These are phyloP conservation scores for Chlamydomonas sphaeroides DNA, from an alignment of 139 green algal genomes.

Conservation along the genomic window DNA sequence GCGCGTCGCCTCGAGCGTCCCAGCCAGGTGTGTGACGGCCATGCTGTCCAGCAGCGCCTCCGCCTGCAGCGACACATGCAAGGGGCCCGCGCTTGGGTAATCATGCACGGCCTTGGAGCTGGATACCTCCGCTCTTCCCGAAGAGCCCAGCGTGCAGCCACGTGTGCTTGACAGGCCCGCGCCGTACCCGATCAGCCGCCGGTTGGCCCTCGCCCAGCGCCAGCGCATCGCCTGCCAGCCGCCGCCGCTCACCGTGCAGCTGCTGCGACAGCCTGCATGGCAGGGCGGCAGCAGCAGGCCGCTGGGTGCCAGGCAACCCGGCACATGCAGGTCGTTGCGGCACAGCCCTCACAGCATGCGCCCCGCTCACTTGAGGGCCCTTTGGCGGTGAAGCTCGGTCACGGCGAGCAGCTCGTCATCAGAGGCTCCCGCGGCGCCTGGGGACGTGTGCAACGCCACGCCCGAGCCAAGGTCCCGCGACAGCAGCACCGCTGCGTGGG, in stretches of 20 bases:
- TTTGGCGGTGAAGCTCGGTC: slow-evolving; percentile 22
- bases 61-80: not conserved
- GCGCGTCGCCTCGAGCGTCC: not conserved
- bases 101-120: too few relatives aligned
- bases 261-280: slow-evolving; percentile 16
- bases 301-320: too few relatives aligned
- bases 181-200: too few relatives aligned
- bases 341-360: too few relatives aligned
- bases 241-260: slow-evolving; percentile 5
- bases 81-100: too few relatives aligned
- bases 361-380: not conserved
- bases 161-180: too few relatives aligned
- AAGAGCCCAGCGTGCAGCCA: too few relatives aligned
- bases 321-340: too few relatives aligned
- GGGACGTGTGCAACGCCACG: not conserved
- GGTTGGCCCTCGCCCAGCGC: too few relatives aligned
- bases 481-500: not conserved
- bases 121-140: too few relatives aligned
- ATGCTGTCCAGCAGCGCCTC: slow-evolving; percentile 31
- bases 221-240: slow-evolving; percentile 1
- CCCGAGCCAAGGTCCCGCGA: not conserved
- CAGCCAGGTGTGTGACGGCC: slow-evolving; percentile 21
- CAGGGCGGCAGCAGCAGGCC: not conserved
- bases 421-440: not conserved
- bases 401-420: not conserved